These are phyloP conservation scores for Digitaria exilis DNA, from an alignment of 202 grass and related monocot species.

Conservation along the genomic window DNA sequence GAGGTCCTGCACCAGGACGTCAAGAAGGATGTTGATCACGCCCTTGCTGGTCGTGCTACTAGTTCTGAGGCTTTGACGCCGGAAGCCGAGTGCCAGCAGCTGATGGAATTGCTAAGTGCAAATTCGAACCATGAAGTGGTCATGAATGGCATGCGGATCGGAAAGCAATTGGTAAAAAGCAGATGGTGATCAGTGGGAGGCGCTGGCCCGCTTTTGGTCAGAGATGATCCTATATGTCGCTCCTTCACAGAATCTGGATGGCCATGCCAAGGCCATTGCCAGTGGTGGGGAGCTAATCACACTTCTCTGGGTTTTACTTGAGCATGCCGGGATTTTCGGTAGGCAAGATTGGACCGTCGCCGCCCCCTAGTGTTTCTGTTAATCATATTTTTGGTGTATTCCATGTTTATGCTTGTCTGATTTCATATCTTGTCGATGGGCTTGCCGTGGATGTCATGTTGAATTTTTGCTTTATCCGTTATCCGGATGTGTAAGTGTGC, in stretches of 20 bases:
- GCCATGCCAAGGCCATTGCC: background rate
- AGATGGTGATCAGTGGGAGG: background rate
- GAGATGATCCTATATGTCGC: background rate
- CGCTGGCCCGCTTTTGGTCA: slow-evolving; percentile 9
- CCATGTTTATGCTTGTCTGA: too few species aligned
- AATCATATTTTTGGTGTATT: too few species aligned
- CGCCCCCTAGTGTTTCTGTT: too few species aligned
- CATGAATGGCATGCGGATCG: background rate
- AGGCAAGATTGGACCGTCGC: background rate
- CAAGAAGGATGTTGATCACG: background rate
- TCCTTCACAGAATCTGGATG: background rate
- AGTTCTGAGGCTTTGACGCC: background rate
- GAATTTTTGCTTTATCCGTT: too few species aligned
- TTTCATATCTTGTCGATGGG: too few species aligned
- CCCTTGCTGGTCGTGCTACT: background rate
- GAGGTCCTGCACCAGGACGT: background rate
- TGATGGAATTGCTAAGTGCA: background rate
- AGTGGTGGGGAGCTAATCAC: slow-evolving; percentile 1
- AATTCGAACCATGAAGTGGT: background rate
- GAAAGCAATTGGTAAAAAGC: too few species aligned
- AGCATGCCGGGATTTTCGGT: background rate
- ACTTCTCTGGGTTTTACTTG: background rate
- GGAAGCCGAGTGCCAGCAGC: background rate
- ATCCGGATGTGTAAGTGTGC: too few species aligned
- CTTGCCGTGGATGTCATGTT: too few species aligned